Evolutionary conservation across 805 yeast genomes (phyloP).

Genomic region (Candida namnaoensis): DNA sequence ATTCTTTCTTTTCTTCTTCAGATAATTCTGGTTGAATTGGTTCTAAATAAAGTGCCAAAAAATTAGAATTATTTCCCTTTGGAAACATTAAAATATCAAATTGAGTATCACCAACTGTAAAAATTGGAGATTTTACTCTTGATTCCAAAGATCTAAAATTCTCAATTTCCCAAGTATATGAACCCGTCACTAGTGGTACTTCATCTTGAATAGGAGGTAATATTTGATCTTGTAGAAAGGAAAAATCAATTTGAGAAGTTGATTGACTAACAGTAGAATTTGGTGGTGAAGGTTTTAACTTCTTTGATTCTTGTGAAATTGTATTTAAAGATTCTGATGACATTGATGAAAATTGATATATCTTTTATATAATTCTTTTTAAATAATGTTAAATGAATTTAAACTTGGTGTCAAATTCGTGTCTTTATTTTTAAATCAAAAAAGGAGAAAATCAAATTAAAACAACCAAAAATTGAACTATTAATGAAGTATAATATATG

Average conservation of each 20-base stretch:
- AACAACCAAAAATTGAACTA: too few relatives aligned
- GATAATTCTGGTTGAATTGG: conserved; percentile 38
- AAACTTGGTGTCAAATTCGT: too few relatives aligned
- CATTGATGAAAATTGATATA: background rate
- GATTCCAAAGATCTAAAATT: conserved; percentile 19
- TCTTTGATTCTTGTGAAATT: background rate
- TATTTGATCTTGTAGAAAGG: conserved; percentile 9
- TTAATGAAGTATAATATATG: too few relatives aligned
- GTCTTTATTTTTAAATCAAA: too few relatives aligned
- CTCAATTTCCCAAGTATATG: conserved; percentile 30
- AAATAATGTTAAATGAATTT: too few relatives aligned
- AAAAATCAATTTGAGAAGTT: conserved; percentile 7
- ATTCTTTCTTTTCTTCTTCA: conserved; percentile 18
- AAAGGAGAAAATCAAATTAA: too few relatives aligned
- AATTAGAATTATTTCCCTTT: conserved; percentile 52
- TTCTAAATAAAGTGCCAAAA: conserved; percentile 71
- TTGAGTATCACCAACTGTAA: conserved; percentile 50
- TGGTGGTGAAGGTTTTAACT: background rate
- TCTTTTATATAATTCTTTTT: too few relatives aligned
- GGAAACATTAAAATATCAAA: conserved; percentile 77
- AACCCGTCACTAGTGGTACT: conserved; percentile 19
- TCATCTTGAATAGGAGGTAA: conserved; percentile 21
- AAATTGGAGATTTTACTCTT: conserved; percentile 30
- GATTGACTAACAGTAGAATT: background rate
- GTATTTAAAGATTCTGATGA: background rate